Conservation (phyloP, 2,329 filamentous ascomycete species). For the Colletotrichum eleusines region DNA sequence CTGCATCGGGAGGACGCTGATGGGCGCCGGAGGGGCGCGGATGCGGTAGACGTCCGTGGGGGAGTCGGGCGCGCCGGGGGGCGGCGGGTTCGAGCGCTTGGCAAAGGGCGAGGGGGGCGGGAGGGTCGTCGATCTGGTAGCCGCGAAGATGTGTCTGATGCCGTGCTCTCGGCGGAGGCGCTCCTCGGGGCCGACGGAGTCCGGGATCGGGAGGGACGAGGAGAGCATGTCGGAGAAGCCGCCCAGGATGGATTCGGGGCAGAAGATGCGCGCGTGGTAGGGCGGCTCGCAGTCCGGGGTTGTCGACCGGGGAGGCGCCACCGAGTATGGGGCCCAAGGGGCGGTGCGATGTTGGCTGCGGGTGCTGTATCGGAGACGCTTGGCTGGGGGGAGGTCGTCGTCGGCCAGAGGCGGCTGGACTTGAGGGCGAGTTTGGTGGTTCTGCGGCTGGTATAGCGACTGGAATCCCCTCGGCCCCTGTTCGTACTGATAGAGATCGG, state of each 20-base stretch:
- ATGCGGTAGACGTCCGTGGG: conserved; percentile 10
- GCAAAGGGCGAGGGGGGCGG: conserved; percentile 45
- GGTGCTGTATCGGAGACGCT: neutral
- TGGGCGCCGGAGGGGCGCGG: neutral
- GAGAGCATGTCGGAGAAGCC: conserved; percentile 40
- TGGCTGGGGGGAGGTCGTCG: neutral
- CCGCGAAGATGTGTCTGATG: conserved; percentile 44
- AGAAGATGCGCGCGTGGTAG: conserved; percentile 1
- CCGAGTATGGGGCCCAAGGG: neutral
- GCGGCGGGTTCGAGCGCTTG: neutral
- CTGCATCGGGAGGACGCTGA: conserved; percentile 44
- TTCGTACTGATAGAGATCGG: neutral
- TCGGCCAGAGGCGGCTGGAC: too few relatives aligned
- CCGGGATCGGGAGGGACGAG: conserved; percentile 44
- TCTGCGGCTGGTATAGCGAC: neutral
- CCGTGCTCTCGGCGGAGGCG: conserved; percentile 40
- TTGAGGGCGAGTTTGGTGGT: neutral
- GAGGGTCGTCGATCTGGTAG: conserved; percentile 46
- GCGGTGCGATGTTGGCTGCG: neutral
- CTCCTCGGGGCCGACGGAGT: conserved; percentile 40
- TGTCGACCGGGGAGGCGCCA: neutral
- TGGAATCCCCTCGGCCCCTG: neutral
- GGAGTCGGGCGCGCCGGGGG: neutral
- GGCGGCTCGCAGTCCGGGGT: conserved; percentile 13
- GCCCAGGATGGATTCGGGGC: neutral